Evolutionary conservation across 371 early-diverging fungal genomes (phyloP), one percentile per base, ranked within the genome.

Genomic region (Mucor indicus): DNA sequence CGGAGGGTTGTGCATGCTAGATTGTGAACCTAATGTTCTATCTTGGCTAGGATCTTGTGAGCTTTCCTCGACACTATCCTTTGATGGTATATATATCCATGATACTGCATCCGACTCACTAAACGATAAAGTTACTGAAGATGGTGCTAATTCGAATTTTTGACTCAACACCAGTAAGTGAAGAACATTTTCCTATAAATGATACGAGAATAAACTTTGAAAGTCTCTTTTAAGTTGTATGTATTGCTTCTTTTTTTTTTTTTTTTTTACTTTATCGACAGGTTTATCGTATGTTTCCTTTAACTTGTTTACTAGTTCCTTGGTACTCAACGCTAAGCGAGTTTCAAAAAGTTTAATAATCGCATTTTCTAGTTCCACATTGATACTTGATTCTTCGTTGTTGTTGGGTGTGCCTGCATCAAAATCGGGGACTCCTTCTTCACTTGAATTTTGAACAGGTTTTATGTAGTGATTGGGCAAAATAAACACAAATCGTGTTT

Each of bases 401-500:
- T 13, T n/a, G 4, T 33, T n/a, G n/a, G 4, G 11, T 13, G 5
- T 33, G 35, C 4, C 4, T 4, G 9, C 4, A 33, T 33, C n/a
- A 15, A 9, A 11, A 9, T 33, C 15, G 4, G 35, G n/a, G 4
- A 4, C 35, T 9, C 11, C n/a, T 33, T 9, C 35, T 13, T 15
- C 35, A 33, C 4, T 9, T 13, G 4, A n/a, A 9, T 33, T 5
- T 33, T 33, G 35, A 9, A 11, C 35, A 33, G 39, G 53, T 9
- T 33, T 44, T 9, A 49, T 44, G 37, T 31, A 44, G 20, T 42
- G 38, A 10, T 36, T 55, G 0, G 74, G 74, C 13, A 67, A 42
- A 23, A 74, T 55, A 48, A 74, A 74, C 20, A 74, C 55, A 44
- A 62, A 74, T 1, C 55, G 50, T 23, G 54, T 65, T 32, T 54